Base-by-base conservation (phyloP, 1,139 yeast species). In the Suhomyces panamericanus region DNA sequence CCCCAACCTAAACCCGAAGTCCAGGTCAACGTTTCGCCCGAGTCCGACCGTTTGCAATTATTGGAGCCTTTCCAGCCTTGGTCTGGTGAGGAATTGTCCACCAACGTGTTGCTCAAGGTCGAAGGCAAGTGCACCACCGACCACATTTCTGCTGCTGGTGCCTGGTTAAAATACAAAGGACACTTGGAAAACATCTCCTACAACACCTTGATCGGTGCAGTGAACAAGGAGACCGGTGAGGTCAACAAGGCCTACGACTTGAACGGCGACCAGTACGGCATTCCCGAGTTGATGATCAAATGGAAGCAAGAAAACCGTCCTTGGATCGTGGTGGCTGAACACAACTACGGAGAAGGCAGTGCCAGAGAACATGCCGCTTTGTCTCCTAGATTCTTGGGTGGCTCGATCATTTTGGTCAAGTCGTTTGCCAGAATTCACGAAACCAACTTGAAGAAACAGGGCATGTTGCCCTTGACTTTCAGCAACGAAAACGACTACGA, bases 341-440 rank as follows among this genome's bases (percentile, higher is more conserved):
- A 93, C 64, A 93, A 93, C 71, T 93, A 91, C 60, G 99, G 99
- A 68, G 99, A 93, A 75, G 99, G 99, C 53, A 89, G 97, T 45
- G 97, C 99, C 20, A 87, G 99, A 77, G 99, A 93, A 66, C 99
- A 93, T 62, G 99, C 99, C 43, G 99, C 99, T 6, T 75, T 93
- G 60, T 88, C 95, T 34, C 99, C 99, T 50, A 79, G 95, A 66
- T 93, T 87, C 74, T 76, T 93, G 44, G 97, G 97, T 51, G 99
- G 98, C 49, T 73, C 85, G 45, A 80, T 90, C 53, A 86, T 93
- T 52, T 74, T 93, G 52, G 96, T 90, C 58, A 93, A 93, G 71
- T 90, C 97, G 11, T 93, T 93, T 73, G 99, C 99, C 35, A 86
- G 99, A 76, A 93, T 93, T 60, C 80, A 75, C 54, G 80, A 75